These are phyloP conservation scores for Pseudopediastrum boryanum DNA, from an alignment of 139 green algal genomes.

Conservation along the genomic window DNA sequence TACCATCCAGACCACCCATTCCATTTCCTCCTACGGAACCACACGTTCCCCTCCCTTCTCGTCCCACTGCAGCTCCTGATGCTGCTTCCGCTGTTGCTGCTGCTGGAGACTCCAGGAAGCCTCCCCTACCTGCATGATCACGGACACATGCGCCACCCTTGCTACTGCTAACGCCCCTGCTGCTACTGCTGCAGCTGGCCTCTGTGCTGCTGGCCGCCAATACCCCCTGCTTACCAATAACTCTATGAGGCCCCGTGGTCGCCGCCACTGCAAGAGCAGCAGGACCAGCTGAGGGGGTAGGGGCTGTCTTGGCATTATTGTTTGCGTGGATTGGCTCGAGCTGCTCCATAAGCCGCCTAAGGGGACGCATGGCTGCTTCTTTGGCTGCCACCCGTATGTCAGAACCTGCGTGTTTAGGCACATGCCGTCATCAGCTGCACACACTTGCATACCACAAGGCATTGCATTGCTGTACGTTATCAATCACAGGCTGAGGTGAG, in stretches of 20 bases:
- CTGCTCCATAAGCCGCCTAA: slow-evolving; percentile 55
- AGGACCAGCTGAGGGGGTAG: too few relatives aligned
- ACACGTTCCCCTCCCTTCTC: not conserved
- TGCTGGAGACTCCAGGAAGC: too few relatives aligned
- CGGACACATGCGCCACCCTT: too few relatives aligned
- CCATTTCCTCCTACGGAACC: not conserved
- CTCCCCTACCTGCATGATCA: too few relatives aligned
- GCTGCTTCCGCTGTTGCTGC: not conserved
- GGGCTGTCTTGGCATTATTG: too few relatives aligned
- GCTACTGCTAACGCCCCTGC: not conserved
- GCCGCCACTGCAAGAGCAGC: too few relatives aligned
- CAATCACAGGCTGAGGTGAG: too few relatives aligned
- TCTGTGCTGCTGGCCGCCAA: not conserved
- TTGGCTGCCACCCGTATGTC: slow-evolving; percentile 65
- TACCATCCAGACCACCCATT: not conserved
- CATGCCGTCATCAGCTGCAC: too few relatives aligned
- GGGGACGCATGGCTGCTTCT: slow-evolving; percentile 69
- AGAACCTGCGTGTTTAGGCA: slow-evolving; percentile 23
- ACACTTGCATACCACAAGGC: too few relatives aligned
- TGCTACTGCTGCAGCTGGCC: not conserved
- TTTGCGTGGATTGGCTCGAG: slow-evolving; percentile 57
- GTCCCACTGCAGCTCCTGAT: not conserved
- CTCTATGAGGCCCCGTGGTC: too few relatives aligned
- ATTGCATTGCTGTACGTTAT: too few relatives aligned
- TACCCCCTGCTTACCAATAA: too few relatives aligned